Evolutionary conservation across 352 stramenopile genomes (phyloP).

Genomic region (Globisporangium lucens): DNA sequence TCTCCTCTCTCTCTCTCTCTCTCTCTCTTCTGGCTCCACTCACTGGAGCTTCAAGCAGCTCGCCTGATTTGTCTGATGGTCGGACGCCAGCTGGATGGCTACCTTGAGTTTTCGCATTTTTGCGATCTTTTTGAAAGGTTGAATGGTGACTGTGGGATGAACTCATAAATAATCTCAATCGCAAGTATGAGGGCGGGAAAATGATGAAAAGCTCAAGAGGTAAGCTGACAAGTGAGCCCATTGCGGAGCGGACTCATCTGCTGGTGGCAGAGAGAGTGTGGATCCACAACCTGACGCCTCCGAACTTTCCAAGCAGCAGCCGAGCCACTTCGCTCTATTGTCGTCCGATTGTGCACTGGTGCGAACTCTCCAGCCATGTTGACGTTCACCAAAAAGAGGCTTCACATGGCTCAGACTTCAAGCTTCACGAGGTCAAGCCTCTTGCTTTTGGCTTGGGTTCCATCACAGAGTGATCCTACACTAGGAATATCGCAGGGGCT

Average conservation of each 20-base stretch:
- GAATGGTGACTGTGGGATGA: neutral
- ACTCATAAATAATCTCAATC: neutral
- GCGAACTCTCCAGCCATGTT: neutral
- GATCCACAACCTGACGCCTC: neutral
- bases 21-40: neutral
- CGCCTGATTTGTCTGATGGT: neutral
- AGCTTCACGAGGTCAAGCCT: neutral
- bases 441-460: neutral
- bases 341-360: neutral
- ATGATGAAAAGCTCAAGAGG: neutral
- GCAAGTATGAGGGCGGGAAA: neutral
- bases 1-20: neutral
- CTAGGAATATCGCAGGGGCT: neutral
- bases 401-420: slow-evolving; percentile 1
- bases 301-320: slow-evolving; percentile 7
- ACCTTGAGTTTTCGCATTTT: neutral
- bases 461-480: neutral
- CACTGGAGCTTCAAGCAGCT: neutral
- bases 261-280: neutral
- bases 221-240: neutral
- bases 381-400: neutral
- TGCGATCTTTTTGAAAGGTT: neutral
- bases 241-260: neutral
- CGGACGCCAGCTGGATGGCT: neutral
- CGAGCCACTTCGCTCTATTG: slow-evolving; percentile 2